These are phyloP conservation scores for Termitomyces sp. DNA, from an alignment of 768 basidiomycete genomes.

Conservation along the genomic window DNA sequence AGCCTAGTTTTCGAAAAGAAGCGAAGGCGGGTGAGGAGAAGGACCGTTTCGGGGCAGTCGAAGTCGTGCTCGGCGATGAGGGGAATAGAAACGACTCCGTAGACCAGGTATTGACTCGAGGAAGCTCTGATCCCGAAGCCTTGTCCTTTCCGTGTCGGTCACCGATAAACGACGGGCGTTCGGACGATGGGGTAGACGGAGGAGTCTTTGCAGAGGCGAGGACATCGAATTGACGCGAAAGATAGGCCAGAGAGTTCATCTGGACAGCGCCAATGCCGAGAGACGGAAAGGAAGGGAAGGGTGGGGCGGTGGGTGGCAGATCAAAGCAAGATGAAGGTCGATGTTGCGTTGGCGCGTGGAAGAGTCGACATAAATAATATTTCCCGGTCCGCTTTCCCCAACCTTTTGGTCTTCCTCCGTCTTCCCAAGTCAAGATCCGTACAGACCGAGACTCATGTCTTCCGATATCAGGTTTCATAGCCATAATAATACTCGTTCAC, in stretches of 20 bases:
- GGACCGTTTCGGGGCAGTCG: slow-evolving; percentile 46
- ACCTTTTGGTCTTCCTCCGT: background rate
- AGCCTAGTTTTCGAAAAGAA: slow-evolving; percentile 19
- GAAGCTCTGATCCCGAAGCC: slow-evolving; percentile 29
- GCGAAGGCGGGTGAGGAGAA: slow-evolving; percentile 59
- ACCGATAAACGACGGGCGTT: slow-evolving; percentile 26
- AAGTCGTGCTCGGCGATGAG: slow-evolving; percentile 23
- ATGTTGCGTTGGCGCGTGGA: slow-evolving; percentile 12
- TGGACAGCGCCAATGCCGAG: slow-evolving; percentile 10
- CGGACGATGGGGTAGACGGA: slow-evolving; percentile 49
- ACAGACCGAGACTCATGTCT: background rate
- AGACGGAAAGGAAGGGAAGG: background rate
- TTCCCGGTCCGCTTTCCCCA: slow-evolving; percentile 12
- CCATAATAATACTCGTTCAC: background rate
- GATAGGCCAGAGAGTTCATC: slow-evolving; percentile 82
- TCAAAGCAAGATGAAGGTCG: slow-evolving; percentile 10
- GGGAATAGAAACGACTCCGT: slow-evolving; percentile 48
- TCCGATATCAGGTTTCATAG: background rate
- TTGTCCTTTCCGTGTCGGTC: slow-evolving; percentile 18
- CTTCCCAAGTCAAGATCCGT: slow-evolving; percentile 11
- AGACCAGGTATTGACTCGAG: slow-evolving; percentile 55
- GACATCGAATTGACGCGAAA: slow-evolving; percentile 81
- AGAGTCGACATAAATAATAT: slow-evolving; percentile 5
- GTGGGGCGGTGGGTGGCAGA: slow-evolving; percentile 3
- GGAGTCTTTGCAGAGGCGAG: slow-evolving; percentile 58